These are phyloP conservation scores for Cercospora citrullina DNA, from an alignment of 2,329 filamentous ascomycete genomes.

Conservation along the genomic window DNA sequence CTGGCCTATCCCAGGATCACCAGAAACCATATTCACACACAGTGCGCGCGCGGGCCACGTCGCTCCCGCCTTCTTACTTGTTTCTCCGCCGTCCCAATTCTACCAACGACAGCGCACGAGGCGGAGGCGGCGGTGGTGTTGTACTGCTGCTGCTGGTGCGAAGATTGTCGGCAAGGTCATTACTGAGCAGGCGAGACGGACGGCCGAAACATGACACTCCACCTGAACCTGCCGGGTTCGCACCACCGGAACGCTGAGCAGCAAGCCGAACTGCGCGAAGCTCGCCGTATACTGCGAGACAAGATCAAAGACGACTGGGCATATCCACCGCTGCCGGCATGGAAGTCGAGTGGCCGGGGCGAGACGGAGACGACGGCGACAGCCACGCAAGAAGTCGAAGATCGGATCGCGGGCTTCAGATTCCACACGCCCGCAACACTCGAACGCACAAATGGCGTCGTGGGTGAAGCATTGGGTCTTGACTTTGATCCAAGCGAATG, in stretches of 20 bases:
- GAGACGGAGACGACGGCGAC: conserved; percentile 6
- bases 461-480: conserved; percentile 23
- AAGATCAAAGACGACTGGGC: conserved; percentile 50
- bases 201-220: conserved; percentile 32
- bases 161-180: not conserved
- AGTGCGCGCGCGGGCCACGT: not conserved
- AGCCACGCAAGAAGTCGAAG: conserved; percentile 22
- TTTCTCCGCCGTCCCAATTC: not conserved
- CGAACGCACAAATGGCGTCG: conserved; percentile 12
- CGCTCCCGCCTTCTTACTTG: not conserved
- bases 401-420: conserved; percentile 35
- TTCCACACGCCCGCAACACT: conserved; percentile 27
- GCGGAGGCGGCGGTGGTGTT: not conserved
- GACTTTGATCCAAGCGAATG: conserved; percentile 44
- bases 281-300: conserved; percentile 45
- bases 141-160: not conserved
- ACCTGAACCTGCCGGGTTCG: conserved; percentile 30
- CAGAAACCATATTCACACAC: not conserved
- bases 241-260: conserved; percentile 41
- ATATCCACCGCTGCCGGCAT: conserved; percentile 41
- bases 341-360: conserved; percentile 23
- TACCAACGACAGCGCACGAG: not conserved
- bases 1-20: not conserved
- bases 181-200: not conserved
- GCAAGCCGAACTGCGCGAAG: conserved; percentile 45